A percentile compares a stretch with the other conserved stretches of the same genome.
Evolutionary conservation across 2,329 filamentous ascomycete genomes (phyloP).

Genomic region (Hymenoscyphus fructigenus): DNA sequence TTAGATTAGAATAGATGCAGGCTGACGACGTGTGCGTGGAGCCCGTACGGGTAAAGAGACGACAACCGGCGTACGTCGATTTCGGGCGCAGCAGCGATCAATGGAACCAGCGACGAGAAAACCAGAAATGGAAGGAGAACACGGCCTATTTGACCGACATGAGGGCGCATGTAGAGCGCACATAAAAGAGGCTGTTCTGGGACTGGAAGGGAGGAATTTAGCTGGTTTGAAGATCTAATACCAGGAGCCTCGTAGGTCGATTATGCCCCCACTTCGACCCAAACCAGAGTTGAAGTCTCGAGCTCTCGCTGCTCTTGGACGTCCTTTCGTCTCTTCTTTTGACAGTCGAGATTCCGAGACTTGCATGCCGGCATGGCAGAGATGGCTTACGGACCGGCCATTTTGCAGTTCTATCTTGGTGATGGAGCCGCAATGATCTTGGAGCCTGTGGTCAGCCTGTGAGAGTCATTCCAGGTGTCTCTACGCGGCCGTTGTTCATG

Average conservation of each 20-base stretch:
- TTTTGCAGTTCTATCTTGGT: too few species aligned
- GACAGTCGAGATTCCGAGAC: background rate
- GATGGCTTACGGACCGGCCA: too few species aligned
- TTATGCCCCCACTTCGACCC: constrained; percentile 1
- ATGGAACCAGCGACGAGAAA: background rate
- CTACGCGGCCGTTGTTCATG: constrained; percentile 5
- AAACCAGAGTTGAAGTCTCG: too few species aligned
- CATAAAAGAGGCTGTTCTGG: background rate
- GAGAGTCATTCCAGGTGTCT: background rate
- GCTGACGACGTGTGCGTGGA: background rate
- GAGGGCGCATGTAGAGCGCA: background rate
- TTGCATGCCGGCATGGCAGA: background rate
- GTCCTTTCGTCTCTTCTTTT: background rate
- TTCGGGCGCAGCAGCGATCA: background rate
- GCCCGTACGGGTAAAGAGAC: background rate
- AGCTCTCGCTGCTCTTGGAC: background rate
- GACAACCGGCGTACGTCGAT: background rate
- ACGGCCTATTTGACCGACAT: background rate
- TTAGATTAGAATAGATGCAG: background rate
- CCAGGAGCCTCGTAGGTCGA: background rate
- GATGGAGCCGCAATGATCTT: background rate
- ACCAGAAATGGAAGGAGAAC: background rate
- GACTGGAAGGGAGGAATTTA: background rate
- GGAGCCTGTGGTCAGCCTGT: background rate
- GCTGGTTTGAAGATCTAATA: background rate